Evolutionary conservation across 345 rosid genomes (phyloP), one percentile per base, ranked within the genome.

Genomic region (Orychophragmus violaceus): DNA sequence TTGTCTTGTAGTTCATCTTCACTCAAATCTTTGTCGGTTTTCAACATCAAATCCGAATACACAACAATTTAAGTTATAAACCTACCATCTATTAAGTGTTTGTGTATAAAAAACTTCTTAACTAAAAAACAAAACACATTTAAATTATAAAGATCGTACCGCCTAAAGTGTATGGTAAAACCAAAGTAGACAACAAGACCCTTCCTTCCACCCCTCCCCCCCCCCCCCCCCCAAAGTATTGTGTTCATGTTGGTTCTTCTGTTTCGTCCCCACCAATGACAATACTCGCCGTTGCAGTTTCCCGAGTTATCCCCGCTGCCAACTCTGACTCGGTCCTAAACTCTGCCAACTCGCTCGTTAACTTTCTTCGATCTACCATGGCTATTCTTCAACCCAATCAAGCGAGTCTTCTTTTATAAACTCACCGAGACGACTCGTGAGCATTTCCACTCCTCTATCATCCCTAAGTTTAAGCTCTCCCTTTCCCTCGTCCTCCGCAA

Each of bases 391-490:
- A 23, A 11, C 19, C 82, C 77, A 0, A 70, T 54, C 8, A 56
- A 68, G 8, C 71, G 60, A 9, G 23, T 78, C 52, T 75, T 68
- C 52, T 75, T 75, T 71, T 81, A 72, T 45, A 19, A 30, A 18
- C 76, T 75, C 68, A 12, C 68, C 25, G 61, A 64, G 17, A 44
- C 55, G 5, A 66, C 59, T 41, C 70, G 27, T 1, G 16, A 37
- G 16, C 33, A 7, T 4, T 78, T 81, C 52, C 6, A 49, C 65
- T 78, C 76, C 3, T 54, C 8, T 2, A 48, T 73, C 57, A 56
- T 79, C 9, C 82, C 81, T 0, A 74, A 56, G 14, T 81, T 81
- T 58, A 76, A 67, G 11, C 72, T 12, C 57, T 76, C 81, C 9
- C 77, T 76, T 0, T 76, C 83, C 2, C 60, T 41, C 18, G 50